Evolutionary conservation across 306 rosid species (phyloP), one percentile per base, ranked within the genome.

Genomic region (Gastrolobium bilobum): DNA sequence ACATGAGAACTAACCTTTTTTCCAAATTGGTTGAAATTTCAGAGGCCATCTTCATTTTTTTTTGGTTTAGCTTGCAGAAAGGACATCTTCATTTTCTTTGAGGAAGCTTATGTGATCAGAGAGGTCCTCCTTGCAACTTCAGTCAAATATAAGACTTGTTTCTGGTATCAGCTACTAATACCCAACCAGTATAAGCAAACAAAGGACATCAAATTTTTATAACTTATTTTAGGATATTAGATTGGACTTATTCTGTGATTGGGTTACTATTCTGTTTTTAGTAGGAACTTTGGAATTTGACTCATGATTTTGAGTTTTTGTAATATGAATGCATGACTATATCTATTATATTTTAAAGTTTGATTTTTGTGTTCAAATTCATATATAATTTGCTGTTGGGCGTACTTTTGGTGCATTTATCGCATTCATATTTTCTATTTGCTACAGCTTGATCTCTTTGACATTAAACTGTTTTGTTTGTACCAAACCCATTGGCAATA

Each of bases 361-460:
- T 20, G 6, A 40, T 66, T 53, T 47, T 67, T 5, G 7, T 34
- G 38, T 43, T 33, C 38, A 65, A 29, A 14, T 26, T 51, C 9
- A 13, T 15, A 44, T 78, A 14, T 44, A 34, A 68, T 44, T 58
- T 59, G 1, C 51, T 63, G 64, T 40, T 76, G 54, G 26, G 2
- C 52, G 50, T 57, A 52, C 42, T 29, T 44, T 50, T 10, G 4
- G 64, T 68, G 63, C 47, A 53, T 44, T 50, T 6, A 2, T 53
- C 58, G 63, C 47, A 53, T 68, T 60, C 35, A 5, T 79, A 59
- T 26, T 59, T 78, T 71, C n/a, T 8, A 42, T 42, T 15, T 7
- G 4, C 48, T 44, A 78, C 58, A 4, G 34, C 20, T 58, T 1
- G 1, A 20, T 37, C 20, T 64, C 61, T 26, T 29, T 72, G 65